These are phyloP conservation scores for Colletotrichum sp. DNA, from an alignment of 2,329 filamentous ascomycete species.

Conservation along the genomic window DNA sequence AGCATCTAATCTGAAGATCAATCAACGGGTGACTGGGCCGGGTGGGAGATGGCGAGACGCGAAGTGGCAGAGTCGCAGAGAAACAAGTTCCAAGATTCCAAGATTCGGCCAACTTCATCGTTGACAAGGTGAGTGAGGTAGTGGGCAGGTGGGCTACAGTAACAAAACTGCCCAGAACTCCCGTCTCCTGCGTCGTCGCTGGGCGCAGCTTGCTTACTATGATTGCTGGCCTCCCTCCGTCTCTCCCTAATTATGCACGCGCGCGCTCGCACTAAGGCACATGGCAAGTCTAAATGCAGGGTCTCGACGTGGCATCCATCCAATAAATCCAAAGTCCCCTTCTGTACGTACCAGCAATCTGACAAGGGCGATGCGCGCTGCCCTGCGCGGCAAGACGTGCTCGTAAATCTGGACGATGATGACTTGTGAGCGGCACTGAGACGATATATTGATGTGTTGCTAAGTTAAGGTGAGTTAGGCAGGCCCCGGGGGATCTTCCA, in stretches of 20 bases:
- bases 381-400: neutral
- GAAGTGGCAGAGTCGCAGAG: neutral
- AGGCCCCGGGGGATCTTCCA: constrained; percentile 3
- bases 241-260: neutral
- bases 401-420: neutral
- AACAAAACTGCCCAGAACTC: neutral
- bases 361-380: neutral
- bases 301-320: neutral
- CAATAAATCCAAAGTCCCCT: neutral
- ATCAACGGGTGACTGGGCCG: neutral
- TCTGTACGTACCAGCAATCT: neutral
- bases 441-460: neutral
- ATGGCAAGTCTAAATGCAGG: neutral
- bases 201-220: neutral
- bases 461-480: neutral
- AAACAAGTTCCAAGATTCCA: neutral
- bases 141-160: neutral
- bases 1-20: neutral
- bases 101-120: neutral
- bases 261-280: neutral
- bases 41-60: neutral
- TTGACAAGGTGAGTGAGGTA: neutral
- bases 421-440: neutral
- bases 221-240: neutral
- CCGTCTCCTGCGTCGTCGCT: neutral